Base-by-base conservation (phyloP, 345 rosid species). In the Corymbia maculata region DNA sequence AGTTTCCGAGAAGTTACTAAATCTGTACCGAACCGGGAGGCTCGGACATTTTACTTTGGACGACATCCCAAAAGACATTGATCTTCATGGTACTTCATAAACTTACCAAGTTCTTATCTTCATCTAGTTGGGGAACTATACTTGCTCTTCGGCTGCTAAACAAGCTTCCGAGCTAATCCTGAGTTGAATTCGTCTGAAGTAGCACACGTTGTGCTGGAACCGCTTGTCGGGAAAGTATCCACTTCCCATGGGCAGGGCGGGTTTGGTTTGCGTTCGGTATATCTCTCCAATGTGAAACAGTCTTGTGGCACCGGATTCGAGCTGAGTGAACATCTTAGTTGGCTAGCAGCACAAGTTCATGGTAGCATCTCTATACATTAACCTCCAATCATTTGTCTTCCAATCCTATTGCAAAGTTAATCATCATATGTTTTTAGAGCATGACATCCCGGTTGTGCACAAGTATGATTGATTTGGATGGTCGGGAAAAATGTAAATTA, bases 11-110 rank as follows among this genome's bases (percentile, higher is more conserved):
- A 97, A 94, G 93, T 85, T 97, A 88, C 90, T 96, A 82, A 94
- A 95, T 92, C 89, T 97, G n/a, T 96, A 89, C 86, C 96, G 96
- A 36, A 96, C 95, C n/a, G 99, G 97, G 86, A 93, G 98, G 92
- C 95, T 97, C 55, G 99, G 97, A 75, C 98, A 92, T 87, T 94
- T 93, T 90, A 94, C 95, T 12, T 59, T 97, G 86, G 99, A 97
- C 86, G 85, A 87, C 85, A 88, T 91, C 89, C 90, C 95, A 28
- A 51, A 86, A 36, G 80, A 70, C 47, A 36, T 70, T 5, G 80
- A 70, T 70, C 47, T 70, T 70, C 80, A 32, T 70, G 13, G 6
- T 1, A 70, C 7, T 70, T 9, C 61, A 4, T 47, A 51, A 52
- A 36, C 6, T n/a, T 0, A 51, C 45, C 61, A 14, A 30, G 3